Evolutionary conservation across 257 asterid genomes (phyloP).

Genomic region (Osmanthus fragrans): DNA sequence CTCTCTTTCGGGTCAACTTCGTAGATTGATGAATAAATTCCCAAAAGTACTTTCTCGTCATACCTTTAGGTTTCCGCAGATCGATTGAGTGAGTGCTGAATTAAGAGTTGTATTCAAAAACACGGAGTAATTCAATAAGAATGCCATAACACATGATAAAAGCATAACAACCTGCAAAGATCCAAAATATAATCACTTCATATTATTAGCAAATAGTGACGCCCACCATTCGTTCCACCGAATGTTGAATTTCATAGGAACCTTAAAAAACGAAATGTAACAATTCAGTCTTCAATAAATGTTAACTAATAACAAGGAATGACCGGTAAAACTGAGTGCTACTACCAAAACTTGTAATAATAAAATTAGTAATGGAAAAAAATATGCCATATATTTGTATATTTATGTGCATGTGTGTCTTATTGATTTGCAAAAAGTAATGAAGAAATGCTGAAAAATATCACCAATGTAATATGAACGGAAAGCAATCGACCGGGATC

Average conservation of each 20-base stretch:
- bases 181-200: not conserved
- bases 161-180: slow-evolving; percentile 26
- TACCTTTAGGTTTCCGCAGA: slow-evolving; percentile 32
- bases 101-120: slow-evolving; percentile 30
- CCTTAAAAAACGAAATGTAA: not conserved
- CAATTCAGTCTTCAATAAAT: not conserved
- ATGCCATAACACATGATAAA: slow-evolving; percentile 28
- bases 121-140: slow-evolving; percentile 20
- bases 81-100: slow-evolving; percentile 28
- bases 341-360: not conserved
- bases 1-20: no score
- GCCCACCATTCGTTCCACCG: not conserved
- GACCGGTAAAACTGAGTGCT: not conserved
- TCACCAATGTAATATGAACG: no score
- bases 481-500: no score
- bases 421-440: no score
- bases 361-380: not conserved
- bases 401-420: not conserved
- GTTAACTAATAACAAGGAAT: not conserved
- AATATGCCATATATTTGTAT: not conserved
- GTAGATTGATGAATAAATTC: not conserved
- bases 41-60: not conserved
- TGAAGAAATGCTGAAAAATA: no score
- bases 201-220: no score
- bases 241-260: not conserved